Conservation (phyloP, 2,329 filamentous ascomycete genomes). For the Hypoxylon sp. region DNA sequence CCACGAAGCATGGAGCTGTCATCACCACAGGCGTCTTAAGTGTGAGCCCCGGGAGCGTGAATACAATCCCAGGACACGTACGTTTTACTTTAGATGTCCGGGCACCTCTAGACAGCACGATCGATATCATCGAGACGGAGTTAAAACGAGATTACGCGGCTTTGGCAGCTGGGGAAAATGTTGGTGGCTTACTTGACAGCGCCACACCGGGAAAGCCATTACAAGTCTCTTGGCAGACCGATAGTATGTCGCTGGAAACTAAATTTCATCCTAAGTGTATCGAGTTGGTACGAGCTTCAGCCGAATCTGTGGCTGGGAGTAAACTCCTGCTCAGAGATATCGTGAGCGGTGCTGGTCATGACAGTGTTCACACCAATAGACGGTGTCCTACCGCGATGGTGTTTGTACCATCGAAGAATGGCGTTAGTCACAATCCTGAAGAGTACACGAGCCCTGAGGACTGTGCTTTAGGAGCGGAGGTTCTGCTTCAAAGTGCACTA, state of each 20-base stretch:
- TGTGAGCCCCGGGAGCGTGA: neutral
- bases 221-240: neutral
- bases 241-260: neutral
- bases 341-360: conserved; percentile 1
- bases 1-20: neutral
- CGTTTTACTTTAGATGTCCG: conserved; percentile 4
- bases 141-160: neutral
- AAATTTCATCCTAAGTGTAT: neutral
- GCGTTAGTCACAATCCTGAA: conserved; percentile 4
- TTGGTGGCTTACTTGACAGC: neutral
- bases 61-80: conserved; percentile 1
- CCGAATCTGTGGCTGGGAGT: neutral
- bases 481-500: neutral
- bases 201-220: neutral
- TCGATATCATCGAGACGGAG: neutral
- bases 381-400: neutral
- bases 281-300: neutral
- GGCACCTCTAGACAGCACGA: neutral
- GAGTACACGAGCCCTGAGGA: conserved; percentile 1
- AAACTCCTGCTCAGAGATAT: neutral
- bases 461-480: neutral
- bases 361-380: neutral
- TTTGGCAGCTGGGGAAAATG: neutral
- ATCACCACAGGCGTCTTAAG: neutral
- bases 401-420: conserved; percentile 4